phyloP scores from a whole-genome alignment of 2,329 filamentous ascomycete species.

The Penicillium occitanis region DNA sequence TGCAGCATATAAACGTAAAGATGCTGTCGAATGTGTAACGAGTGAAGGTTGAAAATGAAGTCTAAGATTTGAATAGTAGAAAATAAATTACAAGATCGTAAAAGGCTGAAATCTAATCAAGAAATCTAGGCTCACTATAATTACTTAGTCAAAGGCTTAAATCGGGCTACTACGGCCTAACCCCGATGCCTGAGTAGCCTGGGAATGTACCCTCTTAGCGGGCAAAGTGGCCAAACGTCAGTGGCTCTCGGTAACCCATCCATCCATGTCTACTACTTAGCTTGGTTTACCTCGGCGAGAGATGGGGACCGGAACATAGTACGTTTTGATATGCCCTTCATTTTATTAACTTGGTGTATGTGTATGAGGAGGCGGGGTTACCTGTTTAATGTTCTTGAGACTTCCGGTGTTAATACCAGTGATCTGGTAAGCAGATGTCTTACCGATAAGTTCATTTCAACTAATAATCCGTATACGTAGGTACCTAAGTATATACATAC shows the following conservation, averaged over 20 bases:
- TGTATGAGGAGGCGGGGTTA: not conserved
- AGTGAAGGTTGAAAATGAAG: not conserved
- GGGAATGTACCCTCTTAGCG: not conserved
- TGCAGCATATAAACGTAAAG: not conserved
- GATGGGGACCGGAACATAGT: not conserved
- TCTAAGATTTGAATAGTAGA: not conserved
- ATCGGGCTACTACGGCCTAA: not conserved
- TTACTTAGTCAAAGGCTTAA: not conserved
- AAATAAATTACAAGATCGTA: not conserved
- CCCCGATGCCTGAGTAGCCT: not conserved
- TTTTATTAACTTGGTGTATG: not conserved
- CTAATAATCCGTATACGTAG: too few relatives aligned
- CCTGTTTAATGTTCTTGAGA: too few relatives aligned
- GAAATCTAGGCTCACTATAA: not conserved
- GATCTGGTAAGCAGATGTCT: too few relatives aligned
- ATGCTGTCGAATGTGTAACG: too few relatives aligned
- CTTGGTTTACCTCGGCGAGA: not conserved
- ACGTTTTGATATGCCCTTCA: not conserved
- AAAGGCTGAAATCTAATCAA: not conserved
- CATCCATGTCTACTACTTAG: not conserved
- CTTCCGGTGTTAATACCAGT: too few relatives aligned
- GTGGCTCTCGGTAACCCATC: not conserved
- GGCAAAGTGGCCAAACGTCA: not conserved
- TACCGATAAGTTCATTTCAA: too few relatives aligned
- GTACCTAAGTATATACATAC: too few relatives aligned